These are phyloP conservation scores for Alternaria novae-zelandiae DNA, from an alignment of 2,329 filamentous ascomycete species.

Conservation along the genomic window DNA sequence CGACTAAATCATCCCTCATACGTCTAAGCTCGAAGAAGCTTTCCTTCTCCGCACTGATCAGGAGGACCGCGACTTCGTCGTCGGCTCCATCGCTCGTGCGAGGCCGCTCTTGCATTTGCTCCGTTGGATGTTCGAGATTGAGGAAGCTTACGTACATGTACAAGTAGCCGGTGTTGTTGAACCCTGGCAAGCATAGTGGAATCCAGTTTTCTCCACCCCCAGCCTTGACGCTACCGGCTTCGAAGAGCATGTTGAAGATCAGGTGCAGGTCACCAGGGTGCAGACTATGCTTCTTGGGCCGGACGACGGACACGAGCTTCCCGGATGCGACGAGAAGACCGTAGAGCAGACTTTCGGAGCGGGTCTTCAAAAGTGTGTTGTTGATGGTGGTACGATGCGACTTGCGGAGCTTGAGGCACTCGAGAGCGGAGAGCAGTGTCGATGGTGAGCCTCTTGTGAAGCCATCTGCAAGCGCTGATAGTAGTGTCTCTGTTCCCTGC, in stretches of 20 bases:
- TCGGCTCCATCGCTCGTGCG: slow-evolving; percentile 54
- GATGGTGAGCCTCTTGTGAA: slow-evolving; percentile 94
- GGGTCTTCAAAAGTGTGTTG: slow-evolving; percentile 80
- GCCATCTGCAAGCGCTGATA: slow-evolving; percentile 91
- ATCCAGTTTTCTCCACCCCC: slow-evolving; percentile 98
- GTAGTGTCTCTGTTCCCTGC: slow-evolving; percentile 86
- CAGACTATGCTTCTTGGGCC: slow-evolving; percentile 91
- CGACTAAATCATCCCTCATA: slow-evolving; percentile 67
- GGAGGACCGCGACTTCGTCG: slow-evolving; percentile 83
- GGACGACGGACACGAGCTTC: slow-evolving; percentile 89
- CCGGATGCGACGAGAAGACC: slow-evolving; percentile 92
- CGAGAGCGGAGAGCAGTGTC: slow-evolving; percentile 84
- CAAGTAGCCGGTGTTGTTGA: slow-evolving; percentile 94
- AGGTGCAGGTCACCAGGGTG: slow-evolving; percentile 95
- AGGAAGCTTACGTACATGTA: slow-evolving; percentile 99
- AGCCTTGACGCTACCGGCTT: slow-evolving; percentile 88
- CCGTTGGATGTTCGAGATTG: slow-evolving; percentile 61
- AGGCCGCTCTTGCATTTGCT: slow-evolving; percentile 51
- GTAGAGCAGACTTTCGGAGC: slow-evolving; percentile 81
- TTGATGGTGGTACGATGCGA: slow-evolving; percentile 86
- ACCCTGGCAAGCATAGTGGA: slow-evolving; percentile 90
- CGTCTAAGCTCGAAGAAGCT: slow-evolving; percentile 88
- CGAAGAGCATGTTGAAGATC: slow-evolving; percentile 99
- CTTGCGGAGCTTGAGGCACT: slow-evolving; percentile 92
- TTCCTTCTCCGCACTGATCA: slow-evolving; percentile 92